Base-by-base conservation (phyloP, 2,329 filamentous ascomycete species). In the Ceratocystiopsis minuta region DNA sequence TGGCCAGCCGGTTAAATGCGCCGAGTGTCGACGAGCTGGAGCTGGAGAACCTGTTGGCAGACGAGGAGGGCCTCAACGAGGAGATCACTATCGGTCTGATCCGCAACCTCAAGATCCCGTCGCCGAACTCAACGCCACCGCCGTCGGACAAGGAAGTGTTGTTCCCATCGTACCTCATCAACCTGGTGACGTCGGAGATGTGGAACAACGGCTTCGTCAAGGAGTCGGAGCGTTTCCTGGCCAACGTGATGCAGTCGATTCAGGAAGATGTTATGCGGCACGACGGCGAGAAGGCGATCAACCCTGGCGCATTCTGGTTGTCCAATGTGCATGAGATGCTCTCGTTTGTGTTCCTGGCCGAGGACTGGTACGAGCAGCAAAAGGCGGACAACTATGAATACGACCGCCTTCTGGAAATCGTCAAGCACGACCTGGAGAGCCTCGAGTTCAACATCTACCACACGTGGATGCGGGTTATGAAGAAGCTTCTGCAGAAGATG, bases 181-280 rank as follows among this genome's bases (percentile, higher is more conserved):
- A 98, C 61, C 71, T 98, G 46, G 90, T 98, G 49, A 98, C 90
- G 13, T 96, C 87, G 15, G 90, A 98, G 66, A 98, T 98, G 90
- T 98, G 90, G 90, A 98, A 98, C 67, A 98, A 98, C 54, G 90
- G 90, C 38, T 98, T 95, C 57, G 90, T 98, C 53, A 98, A 98
- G 67, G 90, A 98, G 63, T 96, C 90, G 4, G 90, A 98, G 63
- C 82, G 88, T 43, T 98, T 98, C 73, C 70, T 98, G 48, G 90
- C 90, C 55, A 98, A 96, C 54, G 90, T 98, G 49, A 98, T 98
- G 90, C 90, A 96, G 63, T 94, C 87, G 9, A 96, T 98, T 55
- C 90, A 98, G 60, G 87, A 96, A 59, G 90, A 98, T 59, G 90
- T 98, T 43, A 96, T 98, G 90, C 83, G 94, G 57, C 86, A 98